Evolutionary conservation across 1,284 basidiomycete species (phyloP).

Genomic region (Phaffia rhodozyma): DNA sequence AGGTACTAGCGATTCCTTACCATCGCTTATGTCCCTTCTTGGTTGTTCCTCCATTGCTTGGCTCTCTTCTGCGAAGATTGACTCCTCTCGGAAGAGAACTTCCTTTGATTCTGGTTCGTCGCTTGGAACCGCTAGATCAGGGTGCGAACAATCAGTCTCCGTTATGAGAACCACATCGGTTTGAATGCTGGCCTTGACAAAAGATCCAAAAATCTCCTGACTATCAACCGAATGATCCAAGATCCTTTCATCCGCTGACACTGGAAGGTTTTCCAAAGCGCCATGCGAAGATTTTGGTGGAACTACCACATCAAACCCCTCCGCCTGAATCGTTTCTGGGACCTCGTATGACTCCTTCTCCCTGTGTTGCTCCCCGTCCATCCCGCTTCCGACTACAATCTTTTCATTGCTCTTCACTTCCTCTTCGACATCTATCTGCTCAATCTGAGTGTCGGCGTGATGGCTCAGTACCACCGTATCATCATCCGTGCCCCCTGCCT

Average conservation of each 20-base stretch:
- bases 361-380: neutral
- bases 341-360: neutral
- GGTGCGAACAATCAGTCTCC: too few relatives aligned
- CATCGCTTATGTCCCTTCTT: too few relatives aligned
- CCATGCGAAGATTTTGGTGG: neutral
- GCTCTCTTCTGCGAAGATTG: too few relatives aligned
- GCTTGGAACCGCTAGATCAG: too few relatives aligned
- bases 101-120: too few relatives aligned
- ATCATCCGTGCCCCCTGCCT: neutral
- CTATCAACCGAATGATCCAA: neutral
- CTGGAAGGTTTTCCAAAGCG: neutral
- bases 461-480: neutral
- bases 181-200: too few relatives aligned
- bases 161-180: too few relatives aligned
- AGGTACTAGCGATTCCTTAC: too few relatives aligned
- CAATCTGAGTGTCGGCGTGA: neutral
- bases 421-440: neutral
- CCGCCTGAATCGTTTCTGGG: neutral
- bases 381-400: too few relatives aligned
- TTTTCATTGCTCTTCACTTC: neutral
- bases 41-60: too few relatives aligned
- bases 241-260: neutral
- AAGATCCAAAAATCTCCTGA: too few relatives aligned
- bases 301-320: neutral
- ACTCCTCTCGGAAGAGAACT: too few relatives aligned